Conservation (phyloP, 2,329 filamentous ascomycete genomes). For the Fusarium vanettenii region DNA sequence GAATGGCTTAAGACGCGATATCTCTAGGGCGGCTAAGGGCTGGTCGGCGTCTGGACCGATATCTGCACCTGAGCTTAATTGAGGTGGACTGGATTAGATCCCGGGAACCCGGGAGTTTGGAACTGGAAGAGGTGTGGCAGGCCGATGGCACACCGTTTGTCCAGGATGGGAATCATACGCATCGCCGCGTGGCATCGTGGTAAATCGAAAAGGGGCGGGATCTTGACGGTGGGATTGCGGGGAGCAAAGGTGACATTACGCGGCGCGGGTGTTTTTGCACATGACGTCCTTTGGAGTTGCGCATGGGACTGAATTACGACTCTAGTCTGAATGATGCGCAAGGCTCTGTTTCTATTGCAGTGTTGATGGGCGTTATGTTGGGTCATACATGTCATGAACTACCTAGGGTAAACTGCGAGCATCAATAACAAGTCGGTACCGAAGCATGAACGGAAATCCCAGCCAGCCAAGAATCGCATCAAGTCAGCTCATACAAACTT, state of each 20-base stretch:
- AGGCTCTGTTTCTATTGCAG: neutral
- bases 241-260: constrained; percentile 32
- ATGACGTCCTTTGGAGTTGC: constrained; percentile 17
- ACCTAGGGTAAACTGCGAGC: neutral
- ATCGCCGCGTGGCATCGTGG: constrained; percentile 21
- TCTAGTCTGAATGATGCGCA: neutral
- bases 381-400: neutral
- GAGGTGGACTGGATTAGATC: constrained; percentile 6
- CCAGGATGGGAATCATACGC: constrained; percentile 10
- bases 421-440: neutral
- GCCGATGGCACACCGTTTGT: neutral
- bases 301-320: constrained; percentile 25
- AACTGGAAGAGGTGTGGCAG: constrained; percentile 10
- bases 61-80: neutral
- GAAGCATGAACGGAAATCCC: neutral
- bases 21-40: constrained; percentile 56
- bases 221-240: constrained; percentile 18
- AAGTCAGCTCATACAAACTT: neutral
- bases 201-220: constrained; percentile 19
- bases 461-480: neutral
- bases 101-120: constrained; percentile 20
- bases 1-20: constrained; percentile 90
- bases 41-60: neutral
- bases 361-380: neutral
- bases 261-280: constrained; percentile 32